Conservation (phyloP, 192 early-diverging fungal genomes). For the Cetraspora pellucida region DNA sequence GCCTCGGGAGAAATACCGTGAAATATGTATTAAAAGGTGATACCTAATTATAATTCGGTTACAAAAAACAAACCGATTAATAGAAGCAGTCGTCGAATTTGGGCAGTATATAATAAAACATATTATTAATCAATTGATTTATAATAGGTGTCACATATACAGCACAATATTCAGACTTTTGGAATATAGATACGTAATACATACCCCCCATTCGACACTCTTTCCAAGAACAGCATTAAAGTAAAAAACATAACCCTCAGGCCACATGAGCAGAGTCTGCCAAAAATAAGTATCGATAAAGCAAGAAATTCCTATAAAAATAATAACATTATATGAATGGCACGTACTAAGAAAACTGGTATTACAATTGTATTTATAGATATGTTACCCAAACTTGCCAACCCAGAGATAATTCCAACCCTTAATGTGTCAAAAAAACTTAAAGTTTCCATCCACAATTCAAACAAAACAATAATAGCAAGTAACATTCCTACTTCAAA, state of each 20-base stretch:
- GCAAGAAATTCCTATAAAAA: conserved; percentile 46
- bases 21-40: conserved; percentile 78
- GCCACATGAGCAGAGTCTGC: conserved; percentile 65
- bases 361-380: background rate
- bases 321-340: background rate
- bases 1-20: conserved; percentile 68
- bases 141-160: too few species aligned
- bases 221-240: conserved; percentile 77
- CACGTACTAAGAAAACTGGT: background rate
- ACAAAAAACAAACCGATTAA: background rate
- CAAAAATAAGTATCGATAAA: conserved; percentile 79
- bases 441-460: conserved; percentile 38
- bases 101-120: background rate
- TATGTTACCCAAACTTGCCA: conserved; percentile 35
- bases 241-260: conserved; percentile 71
- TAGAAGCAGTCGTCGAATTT: background rate
- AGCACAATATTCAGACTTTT: too few species aligned
- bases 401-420: conserved; percentile 35
- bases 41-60: background rate
- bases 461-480: conserved; percentile 44
- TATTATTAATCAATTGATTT: too few species aligned
- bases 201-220: conserved; percentile 67
- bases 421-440: conserved; percentile 32
- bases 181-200: background rate
- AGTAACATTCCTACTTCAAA: conserved; percentile 55